Percentiles rank a stretch among this genome's conserved stretches.
Evolutionary conservation across 495 filamentous ascomycete species (phyloP).

Genomic region (Rusavskia elegans): DNA sequence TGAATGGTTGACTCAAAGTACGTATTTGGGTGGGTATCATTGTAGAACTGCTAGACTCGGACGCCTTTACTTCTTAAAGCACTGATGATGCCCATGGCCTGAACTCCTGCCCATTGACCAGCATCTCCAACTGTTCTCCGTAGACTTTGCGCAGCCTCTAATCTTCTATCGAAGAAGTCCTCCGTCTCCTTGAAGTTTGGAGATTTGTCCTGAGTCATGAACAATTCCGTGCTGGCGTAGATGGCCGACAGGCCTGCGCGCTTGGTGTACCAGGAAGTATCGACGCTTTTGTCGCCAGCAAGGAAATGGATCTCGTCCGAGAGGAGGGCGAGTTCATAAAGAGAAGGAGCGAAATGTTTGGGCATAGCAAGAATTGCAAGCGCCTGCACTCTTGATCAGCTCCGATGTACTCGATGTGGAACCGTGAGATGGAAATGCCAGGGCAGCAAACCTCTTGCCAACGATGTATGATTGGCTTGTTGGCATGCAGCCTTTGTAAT

Average conservation of each 20-base stretch:
- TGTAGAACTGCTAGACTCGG: slow-evolving; percentile 27
- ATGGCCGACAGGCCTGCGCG: slow-evolving; percentile 59
- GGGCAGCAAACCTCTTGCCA: slow-evolving; percentile 64
- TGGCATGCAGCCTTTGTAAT: slow-evolving; percentile 58
- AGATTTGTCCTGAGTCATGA: slow-evolving; percentile 77
- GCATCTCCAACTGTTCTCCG: slow-evolving; percentile 43
- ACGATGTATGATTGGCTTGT: slow-evolving; percentile 46
- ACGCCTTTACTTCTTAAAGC: slow-evolving; percentile 48
- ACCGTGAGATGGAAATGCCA: neutral
- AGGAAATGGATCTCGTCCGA: slow-evolving; percentile 79
- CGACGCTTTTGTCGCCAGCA: slow-evolving; percentile 65
- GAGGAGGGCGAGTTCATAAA: slow-evolving; percentile 64
- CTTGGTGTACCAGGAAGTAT: slow-evolving; percentile 83
- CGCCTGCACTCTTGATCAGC: slow-evolving; percentile 27
- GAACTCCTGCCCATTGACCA: slow-evolving; percentile 64
- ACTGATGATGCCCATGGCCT: slow-evolving; percentile 45
- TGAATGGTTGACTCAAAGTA: too few relatives aligned
- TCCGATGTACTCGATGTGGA: neutral
- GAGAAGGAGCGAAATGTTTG: slow-evolving; percentile 54
- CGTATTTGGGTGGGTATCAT: neutral
- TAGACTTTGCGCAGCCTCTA: slow-evolving; percentile 49
- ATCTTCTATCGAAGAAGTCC: slow-evolving; percentile 57
- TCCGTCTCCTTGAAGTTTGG: slow-evolving; percentile 55
- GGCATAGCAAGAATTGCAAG: slow-evolving; percentile 77
- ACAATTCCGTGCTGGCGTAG: slow-evolving; percentile 75